A percentile compares a stretch with the other conserved stretches of the same genome.
Conservation (phyloP, 768 basidiomycete species). For the Holtermanniella nyarrowii region DNA sequence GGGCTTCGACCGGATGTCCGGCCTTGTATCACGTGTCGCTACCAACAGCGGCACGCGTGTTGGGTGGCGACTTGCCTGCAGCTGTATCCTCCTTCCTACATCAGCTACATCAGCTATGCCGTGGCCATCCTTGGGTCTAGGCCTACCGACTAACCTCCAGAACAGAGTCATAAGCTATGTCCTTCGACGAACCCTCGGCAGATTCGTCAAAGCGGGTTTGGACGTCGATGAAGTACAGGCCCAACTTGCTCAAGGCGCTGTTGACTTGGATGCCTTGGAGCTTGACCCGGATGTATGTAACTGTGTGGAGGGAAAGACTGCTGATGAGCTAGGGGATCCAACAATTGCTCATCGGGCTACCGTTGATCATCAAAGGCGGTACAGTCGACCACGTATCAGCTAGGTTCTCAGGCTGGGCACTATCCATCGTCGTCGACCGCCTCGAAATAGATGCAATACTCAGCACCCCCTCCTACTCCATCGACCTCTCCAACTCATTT, state of each 20-base stretch:
- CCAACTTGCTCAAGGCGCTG: conserved; percentile 80
- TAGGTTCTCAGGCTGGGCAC: no score
- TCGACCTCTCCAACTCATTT: neutral
- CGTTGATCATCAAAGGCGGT: conserved; percentile 2
- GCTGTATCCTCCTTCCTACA: no score
- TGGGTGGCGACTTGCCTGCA: no score
- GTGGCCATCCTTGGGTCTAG: conserved; percentile 35
- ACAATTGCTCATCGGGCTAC: neutral
- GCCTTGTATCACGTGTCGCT: no score
- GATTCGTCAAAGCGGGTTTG: conserved; percentile 75
- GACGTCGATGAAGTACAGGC: conserved; percentile 79
- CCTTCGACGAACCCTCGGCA: conserved; percentile 70
- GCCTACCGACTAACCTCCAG: conserved; percentile 54
- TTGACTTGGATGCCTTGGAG: conserved; percentile 75
- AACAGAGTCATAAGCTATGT: conserved; percentile 81
- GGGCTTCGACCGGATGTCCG: no score
- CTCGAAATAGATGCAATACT: conserved; percentile 19
- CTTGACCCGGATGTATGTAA: conserved; percentile 60
- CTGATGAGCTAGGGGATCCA: neutral
- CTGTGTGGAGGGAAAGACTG: neutral
- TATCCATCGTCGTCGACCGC: no score
- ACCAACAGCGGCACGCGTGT: no score
- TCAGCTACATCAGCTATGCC: conserved; percentile 14
- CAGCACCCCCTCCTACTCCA: conserved; percentile 21
- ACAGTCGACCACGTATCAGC: no score